Conservation (phyloP, 768 basidiomycete species). For the Psilocybe sp. region DNA sequence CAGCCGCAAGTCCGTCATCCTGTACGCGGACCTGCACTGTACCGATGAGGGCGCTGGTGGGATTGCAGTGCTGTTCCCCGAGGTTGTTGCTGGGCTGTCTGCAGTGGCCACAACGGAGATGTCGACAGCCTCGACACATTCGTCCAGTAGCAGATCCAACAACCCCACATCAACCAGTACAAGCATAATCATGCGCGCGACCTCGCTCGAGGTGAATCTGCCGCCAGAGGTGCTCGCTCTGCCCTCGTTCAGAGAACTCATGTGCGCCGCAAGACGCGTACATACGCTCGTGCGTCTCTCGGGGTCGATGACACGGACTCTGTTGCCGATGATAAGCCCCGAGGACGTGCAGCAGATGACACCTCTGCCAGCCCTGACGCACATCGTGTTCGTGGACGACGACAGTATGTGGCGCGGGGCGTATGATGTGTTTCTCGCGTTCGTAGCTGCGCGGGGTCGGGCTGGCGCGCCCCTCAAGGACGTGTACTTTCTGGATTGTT, state of each 20-base stretch:
- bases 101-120: not conserved
- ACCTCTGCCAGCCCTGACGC: constrained; percentile 4
- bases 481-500: constrained; percentile 10
- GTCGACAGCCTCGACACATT: too few species aligned
- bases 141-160: too few species aligned
- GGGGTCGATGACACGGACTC: constrained; percentile 7
- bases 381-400: constrained; percentile 14
- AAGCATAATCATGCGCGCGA: constrained; percentile 1
- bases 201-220: constrained; percentile 12
- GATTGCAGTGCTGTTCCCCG: constrained; percentile 5
- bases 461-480: constrained; percentile 5
- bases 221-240: constrained; percentile 3
- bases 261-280: constrained; percentile 7
- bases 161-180: too few species aligned
- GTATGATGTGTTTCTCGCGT: constrained; percentile 10
- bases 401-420: constrained; percentile 13
- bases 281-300: constrained; percentile 10
- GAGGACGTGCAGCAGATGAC: too few species aligned
- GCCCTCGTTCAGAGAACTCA: constrained; percentile 10
- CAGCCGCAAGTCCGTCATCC: not conserved
- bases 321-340: not conserved
- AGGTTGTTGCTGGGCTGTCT: constrained; percentile 1
- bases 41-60: too few species aligned
- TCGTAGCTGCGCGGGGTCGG: constrained; percentile 11
- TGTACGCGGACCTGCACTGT: constrained; percentile 3